phyloP scores from a whole-genome alignment of 2,329 filamentous ascomycete species.

The Epichloe brachyelytri region DNA sequence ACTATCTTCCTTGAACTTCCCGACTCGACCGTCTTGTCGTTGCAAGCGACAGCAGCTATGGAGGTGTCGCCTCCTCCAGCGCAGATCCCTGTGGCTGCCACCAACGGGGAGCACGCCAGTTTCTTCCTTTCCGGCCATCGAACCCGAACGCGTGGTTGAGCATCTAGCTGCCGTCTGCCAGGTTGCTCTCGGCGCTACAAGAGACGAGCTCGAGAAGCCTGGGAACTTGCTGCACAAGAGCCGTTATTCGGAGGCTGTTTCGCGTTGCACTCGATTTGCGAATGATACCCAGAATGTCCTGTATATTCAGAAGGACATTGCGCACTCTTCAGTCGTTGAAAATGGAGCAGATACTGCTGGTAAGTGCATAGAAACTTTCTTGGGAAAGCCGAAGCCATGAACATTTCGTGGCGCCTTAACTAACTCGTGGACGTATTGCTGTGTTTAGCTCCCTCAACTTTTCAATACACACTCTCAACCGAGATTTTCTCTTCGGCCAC shows the following conservation, averaged over 20 bases:
- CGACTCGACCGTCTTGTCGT: background rate
- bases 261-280: conserved; percentile 80
- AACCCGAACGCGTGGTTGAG: conserved; percentile 57
- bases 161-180: conserved; percentile 59
- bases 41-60: conserved; percentile 27
- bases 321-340: conserved; percentile 37
- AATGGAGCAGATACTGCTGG: conserved; percentile 33
- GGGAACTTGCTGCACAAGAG: conserved; percentile 71
- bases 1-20: background rate
- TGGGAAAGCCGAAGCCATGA: background rate
- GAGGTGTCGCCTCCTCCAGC: conserved; percentile 37
- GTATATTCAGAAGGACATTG: conserved; percentile 78
- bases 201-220: conserved; percentile 63
- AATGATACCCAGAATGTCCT: conserved; percentile 76
- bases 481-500: conserved; percentile 69
- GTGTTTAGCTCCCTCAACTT: conserved; percentile 33
- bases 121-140: conserved; percentile 42
- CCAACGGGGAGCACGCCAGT: conserved; percentile 23
- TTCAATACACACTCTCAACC: conserved; percentile 67
- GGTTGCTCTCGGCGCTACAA: conserved; percentile 61
- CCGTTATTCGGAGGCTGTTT: conserved; percentile 64
- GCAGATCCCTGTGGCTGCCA: conserved; percentile 30
- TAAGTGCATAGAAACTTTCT: conserved; percentile 17
- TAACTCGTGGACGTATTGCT: conserved; percentile 3
- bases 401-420: background rate